Evolutionary conservation across 2,329 filamentous ascomycete species (phyloP).

Genomic region (Botrytis galanthina): DNA sequence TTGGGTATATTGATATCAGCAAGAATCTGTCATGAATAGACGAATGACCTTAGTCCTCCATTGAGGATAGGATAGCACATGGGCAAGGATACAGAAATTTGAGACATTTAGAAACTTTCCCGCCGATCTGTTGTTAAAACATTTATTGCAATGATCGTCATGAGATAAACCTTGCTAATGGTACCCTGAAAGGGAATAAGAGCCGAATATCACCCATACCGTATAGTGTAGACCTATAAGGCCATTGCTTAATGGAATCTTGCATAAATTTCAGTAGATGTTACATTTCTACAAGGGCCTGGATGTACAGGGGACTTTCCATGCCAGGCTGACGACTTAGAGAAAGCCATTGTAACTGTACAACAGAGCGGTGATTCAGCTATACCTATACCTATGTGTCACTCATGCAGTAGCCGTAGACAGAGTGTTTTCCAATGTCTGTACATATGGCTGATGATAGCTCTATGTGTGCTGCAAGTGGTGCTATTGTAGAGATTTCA

Average conservation of each 20-base stretch:
- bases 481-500: background rate
- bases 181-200: background rate
- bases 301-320: background rate
- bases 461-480: background rate
- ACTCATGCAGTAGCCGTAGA: constrained; percentile 4
- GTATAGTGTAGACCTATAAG: background rate
- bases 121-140: background rate
- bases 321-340: background rate
- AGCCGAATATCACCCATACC: background rate
- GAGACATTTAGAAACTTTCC: background rate
- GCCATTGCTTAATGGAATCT: background rate
- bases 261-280: background rate
- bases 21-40: constrained; percentile 5
- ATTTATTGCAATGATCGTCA: background rate
- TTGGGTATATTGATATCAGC: constrained; percentile 1
- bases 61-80: background rate
- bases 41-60: background rate
- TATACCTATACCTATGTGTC: background rate
- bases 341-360: background rate
- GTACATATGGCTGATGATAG: background rate
- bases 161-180: background rate
- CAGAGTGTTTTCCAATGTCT: background rate
- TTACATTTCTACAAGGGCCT: background rate
- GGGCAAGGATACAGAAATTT: constrained; percentile 4
- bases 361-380: background rate